Evolutionary conservation across 345 rosid species (phyloP).

Genomic region (Sapria himalayana): DNA sequence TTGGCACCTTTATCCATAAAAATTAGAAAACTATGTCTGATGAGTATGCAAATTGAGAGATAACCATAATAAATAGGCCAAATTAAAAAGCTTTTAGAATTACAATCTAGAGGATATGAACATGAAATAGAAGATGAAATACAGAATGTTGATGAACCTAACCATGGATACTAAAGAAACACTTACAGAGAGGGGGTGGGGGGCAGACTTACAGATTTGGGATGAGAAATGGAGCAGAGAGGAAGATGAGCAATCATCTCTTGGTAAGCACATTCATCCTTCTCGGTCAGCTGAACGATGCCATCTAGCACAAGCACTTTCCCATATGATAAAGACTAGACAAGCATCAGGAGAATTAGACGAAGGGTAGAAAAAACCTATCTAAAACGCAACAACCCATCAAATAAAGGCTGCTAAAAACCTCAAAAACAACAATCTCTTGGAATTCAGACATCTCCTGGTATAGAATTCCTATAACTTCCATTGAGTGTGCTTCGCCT

Average conservation of each 20-base stretch:
- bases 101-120: no score
- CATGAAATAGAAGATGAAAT: no score
- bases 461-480: slow-evolving; percentile 52
- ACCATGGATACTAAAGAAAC: no score
- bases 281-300: slow-evolving; percentile 82
- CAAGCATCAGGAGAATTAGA: slow-evolving; percentile 6
- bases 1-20: no score
- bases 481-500: slow-evolving; percentile 93
- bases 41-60: no score
- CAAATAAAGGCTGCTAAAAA: slow-evolving; percentile 8
- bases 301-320: slow-evolving; percentile 98
- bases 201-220: slow-evolving; percentile 69
- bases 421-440: slow-evolving; percentile 89
- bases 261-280: slow-evolving; percentile 93
- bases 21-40: no score
- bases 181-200: no score
- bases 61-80: no score
- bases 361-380: neutral
- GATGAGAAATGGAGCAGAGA: slow-evolving; percentile 67
- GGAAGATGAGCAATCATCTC: slow-evolving; percentile 99
- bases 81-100: no score
- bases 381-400: slow-evolving; percentile 1
- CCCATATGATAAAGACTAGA: slow-evolving; percentile 74
- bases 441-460: slow-evolving; percentile 70
- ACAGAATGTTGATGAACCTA: no score